Base-by-base conservation (phyloP, 306 rosid species). In the Elaeagnus macrophylla region DNA sequence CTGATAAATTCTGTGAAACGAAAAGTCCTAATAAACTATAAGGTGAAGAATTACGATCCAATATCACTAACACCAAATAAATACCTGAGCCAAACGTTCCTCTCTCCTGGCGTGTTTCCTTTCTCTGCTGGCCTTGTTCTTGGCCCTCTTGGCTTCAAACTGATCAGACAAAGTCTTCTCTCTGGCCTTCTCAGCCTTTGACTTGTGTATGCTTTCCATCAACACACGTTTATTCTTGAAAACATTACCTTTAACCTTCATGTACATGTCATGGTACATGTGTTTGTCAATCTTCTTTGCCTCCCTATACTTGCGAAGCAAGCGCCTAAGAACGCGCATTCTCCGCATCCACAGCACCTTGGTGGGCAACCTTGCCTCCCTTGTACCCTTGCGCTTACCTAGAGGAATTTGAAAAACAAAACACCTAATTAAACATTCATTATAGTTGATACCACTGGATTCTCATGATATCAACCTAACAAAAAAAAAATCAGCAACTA, bases 241-340 rank as follows among this genome's bases (percentile, higher is more conserved):
- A 17, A 86, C 97, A 43, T 90, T 90, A 79, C 97, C 97, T 85
- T 90, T 90, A 0, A 90, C 97, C 80, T 78, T 86, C 97, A 90
- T 81, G 72, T 90, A 90, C 97, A 86, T 90, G 72, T 86, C 95
- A 76, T 90, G 97, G 73, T 86, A 90, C 97, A 90, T 90, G 67
- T 90, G 97, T 75, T 79, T 86, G 70, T 90, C 95, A 53, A 90
- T 90, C 80, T 90, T 90, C 78, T 86, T 90, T 0, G 94, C 55
- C 39, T 90, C 96, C 32, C 97, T 51, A 54, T 90, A 90, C 94
- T 90, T 90, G 71, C 97, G 96, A 18, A 90, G 96, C 81, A 90
- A 57, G 49, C 96, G 76, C 73, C 96, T 86, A 54, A 90, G 89
- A 7, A 91, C 97, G 15, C 96, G 91, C 97, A 91, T 75, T 58